Base-by-base conservation (phyloP, 441 rosid genomes). In the Corymbia calophylla region DNA sequence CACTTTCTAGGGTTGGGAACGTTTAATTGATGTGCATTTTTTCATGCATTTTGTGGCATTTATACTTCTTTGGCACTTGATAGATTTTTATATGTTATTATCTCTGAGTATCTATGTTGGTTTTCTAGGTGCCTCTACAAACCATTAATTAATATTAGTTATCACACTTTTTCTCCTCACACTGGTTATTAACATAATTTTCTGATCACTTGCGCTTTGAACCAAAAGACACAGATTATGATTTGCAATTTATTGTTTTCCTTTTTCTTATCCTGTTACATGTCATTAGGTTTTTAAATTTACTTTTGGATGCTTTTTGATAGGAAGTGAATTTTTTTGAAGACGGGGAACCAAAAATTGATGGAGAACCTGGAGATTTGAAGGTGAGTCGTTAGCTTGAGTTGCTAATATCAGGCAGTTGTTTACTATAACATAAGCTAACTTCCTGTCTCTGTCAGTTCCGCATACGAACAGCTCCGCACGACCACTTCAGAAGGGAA, bases 301-400 rank as follows among this genome's bases (percentile, higher is more conserved):
- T 88, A 32, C 51, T 17, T 87, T 81, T 53, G 68, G 31, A 48
- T 90, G 55, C 87, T 17, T 91, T 32, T 91, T 89, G 44, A 77
- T 93, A 98, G 99, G 99, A 97, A 93, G 97, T 98, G 73, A 96
- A 95, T 88, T 97, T 98, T 91, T 97, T 95, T 68, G 99, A 98
- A 92, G 99, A 98, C 44, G 99, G 99, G 47, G 99, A 98, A 80
- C 99, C 99, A 53, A 94, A 89, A 70, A 92, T 96, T 48, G 99
- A 98, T 82, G 99, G 99, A 49, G 99, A 98, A 92, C 96, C 99
- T 82, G 99, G 99, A 87, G 99, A 98, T 93, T 93, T 98, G 92
- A 98, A 94, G 97, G 99, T 97, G 91, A 88, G 62, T 95, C 84
- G 88, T 90, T 87, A 81, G 77, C 48, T 4, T 60, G 9, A 80